Evolutionary conservation across 2,329 filamentous ascomycete species (phyloP).

Genomic region (Stemphylium vesicarium): DNA sequence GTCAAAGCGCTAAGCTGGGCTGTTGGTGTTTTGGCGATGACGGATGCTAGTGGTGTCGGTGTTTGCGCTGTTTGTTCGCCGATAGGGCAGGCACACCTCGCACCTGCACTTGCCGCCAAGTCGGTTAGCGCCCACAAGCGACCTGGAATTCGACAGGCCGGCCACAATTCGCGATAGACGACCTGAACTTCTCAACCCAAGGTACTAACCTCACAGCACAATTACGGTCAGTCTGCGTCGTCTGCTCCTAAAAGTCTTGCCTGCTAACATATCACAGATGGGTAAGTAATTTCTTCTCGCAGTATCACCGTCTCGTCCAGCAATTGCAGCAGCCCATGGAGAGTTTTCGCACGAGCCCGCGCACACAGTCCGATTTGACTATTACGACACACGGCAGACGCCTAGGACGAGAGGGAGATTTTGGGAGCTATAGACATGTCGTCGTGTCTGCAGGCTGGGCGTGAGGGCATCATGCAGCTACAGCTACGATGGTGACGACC

Average conservation of each 20-base stretch:
- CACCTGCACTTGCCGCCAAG: constrained; percentile 17
- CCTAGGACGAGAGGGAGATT: neutral
- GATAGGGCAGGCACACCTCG: constrained; percentile 4
- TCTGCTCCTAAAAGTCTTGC: constrained; percentile 2
- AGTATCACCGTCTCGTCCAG: constrained; percentile 28
- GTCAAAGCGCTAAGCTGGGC: neutral
- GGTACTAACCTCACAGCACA: constrained; percentile 57
- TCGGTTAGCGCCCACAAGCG: constrained; percentile 34
- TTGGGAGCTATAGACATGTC: neutral
- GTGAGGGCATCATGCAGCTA: neutral
- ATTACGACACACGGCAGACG: constrained; percentile 6
- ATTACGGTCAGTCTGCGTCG: constrained; percentile 57
- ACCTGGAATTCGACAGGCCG: constrained; percentile 23
- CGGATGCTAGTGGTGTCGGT: constrained; percentile 19
- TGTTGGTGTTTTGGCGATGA: neutral
- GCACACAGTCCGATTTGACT: constrained; percentile 14
- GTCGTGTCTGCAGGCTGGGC: neutral
- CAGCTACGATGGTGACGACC: neutral
- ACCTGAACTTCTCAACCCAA: constrained; percentile 41
- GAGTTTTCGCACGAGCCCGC: constrained; percentile 28
- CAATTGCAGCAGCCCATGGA: constrained; percentile 46
- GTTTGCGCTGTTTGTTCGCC: constrained; percentile 35
- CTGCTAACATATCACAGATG: constrained; percentile 60
- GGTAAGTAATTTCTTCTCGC: constrained; percentile 59
- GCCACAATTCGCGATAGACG: constrained; percentile 24